Evolutionary conservation across 2,329 filamentous ascomycete species (phyloP).

Genomic region (Cytospora leucostoma): DNA sequence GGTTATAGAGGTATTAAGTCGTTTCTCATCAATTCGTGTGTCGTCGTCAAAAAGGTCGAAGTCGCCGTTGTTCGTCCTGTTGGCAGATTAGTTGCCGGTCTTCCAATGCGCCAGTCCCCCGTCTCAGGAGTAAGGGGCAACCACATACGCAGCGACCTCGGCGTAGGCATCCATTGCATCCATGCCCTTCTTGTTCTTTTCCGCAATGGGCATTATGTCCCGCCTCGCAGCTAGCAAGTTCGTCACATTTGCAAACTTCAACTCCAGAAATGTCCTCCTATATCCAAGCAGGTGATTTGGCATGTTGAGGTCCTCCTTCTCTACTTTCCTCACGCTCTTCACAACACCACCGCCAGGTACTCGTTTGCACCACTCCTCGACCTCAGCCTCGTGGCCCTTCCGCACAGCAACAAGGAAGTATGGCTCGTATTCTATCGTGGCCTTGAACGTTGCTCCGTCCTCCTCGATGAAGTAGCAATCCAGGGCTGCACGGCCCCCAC

Average conservation of each 20-base stretch:
- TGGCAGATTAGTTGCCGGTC: constrained; percentile 31
- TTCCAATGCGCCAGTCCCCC: constrained; percentile 15
- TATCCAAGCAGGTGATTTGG: constrained; percentile 96
- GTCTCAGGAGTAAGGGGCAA: too few relatives aligned
- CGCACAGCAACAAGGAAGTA: constrained; percentile 94
- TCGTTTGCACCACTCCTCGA: constrained; percentile 90
- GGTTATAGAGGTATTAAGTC: constrained; percentile 71
- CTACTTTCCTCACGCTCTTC: constrained; percentile 73
- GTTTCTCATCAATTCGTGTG: constrained; percentile 75
- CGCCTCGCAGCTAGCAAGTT: constrained; percentile 84
- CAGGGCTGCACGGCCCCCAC: constrained; percentile 83
- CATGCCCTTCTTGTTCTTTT: constrained; percentile 95
- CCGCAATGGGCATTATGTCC: constrained; percentile 84
- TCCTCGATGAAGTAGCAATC: constrained; percentile 98
- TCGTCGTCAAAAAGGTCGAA: constrained; percentile 96
- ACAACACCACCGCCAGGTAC: constrained; percentile 78
- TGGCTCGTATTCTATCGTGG: constrained; percentile 92
- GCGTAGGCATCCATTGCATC: constrained; percentile 98
- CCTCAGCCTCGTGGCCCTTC: constrained; percentile 84
- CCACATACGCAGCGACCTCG: constrained; percentile 78
- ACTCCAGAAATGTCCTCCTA: constrained; percentile 80
- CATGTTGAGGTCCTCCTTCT: constrained; percentile 93
- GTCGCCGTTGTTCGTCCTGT: constrained; percentile 67
- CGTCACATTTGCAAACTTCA: constrained; percentile 83
- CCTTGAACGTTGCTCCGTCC: constrained; percentile 88